Evolutionary conservation across 345 rosid genomes (phyloP), one percentile per base, ranked within the genome.

Genomic region (Gossypioides kirkii): DNA sequence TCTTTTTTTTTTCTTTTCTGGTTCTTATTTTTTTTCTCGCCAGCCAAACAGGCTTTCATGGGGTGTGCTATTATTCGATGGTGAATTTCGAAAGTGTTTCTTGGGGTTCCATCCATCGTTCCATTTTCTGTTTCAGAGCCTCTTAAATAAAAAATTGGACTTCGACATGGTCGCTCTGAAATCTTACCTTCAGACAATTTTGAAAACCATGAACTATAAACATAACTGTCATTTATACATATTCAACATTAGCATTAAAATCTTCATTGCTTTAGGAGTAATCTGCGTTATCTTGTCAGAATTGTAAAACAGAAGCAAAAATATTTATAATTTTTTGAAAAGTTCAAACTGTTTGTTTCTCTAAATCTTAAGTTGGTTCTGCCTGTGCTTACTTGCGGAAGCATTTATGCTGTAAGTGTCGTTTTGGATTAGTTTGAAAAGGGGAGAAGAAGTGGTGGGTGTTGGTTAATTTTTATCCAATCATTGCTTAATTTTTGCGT

Each of bases 1-100:
- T 0, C 0, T 32, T 0, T 32, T 28, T 32, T 32, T 32, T 32
- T 4, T n/a, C n/a, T n/a, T n/a, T n/a, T n/a, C n/a, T n/a, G n/a
- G 36, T 32, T 32, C 36, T 0, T 32, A 32, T 1, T 4, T 32
- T 4, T 32, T 32, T 32, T 32, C 6, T 32, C 36, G 1, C 1
- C 4, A 32, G 36, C 36, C 36, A 32, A 4, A 32, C 0, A 32
- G 1, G 36, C 6, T 0, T 32, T 32, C 36, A 0, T 6, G 86
- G 50, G 88, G 87, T 73, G 88, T 86, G 18, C 55, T 85, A 22
- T 79, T 85, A 62, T 88, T 91, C 36, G 93, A 91, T 1, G 90
- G 93, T 14, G 61, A 62, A 43, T 86, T 90, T 36, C 77, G 90
- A 43, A 82, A 70, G 26, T 91, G 5, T 88, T 84, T 76, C 93